Evolutionary conservation across 1,284 basidiomycete genomes (phyloP), one percentile per base, ranked within the genome.

Genomic region (Clitocybe nebularis): DNA sequence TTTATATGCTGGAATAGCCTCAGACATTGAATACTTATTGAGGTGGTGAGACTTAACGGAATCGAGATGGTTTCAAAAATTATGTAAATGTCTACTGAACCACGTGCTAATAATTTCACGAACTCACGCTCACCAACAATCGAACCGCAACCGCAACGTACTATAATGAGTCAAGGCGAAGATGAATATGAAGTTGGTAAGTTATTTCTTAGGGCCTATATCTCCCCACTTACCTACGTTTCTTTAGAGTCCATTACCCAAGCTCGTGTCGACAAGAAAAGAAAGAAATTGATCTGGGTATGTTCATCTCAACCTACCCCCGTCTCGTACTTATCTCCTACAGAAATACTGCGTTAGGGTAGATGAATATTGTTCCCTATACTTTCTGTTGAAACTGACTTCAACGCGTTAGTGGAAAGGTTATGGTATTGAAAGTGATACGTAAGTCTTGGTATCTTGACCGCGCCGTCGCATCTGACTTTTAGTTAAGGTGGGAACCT

Each of bases 161-260:
- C 25, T 25, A 46, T 35, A 44, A 61, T 60, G 56, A 58, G 52
- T 36, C 54, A 64, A 53, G 62, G 63, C 35, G 76, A 80, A 50
- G 61, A 64, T 43, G 77, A 82, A 53, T 85, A 84, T 58, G 81
- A 81, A 76, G 81, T 85, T 46, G 83, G 82, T 81, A 41, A 60
- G 82, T 66, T n/a, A 37, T 30, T 24, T 33, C 29, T 22, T 9
- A 8, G 22, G 35, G 10, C 10, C 9, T 36, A 13, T 22, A 36
- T 14, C 37, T 39, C 5, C 20, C 16, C 5, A 28, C 34, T 36
- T 42, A 5, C 22, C 19, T 41, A 8, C 46, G 17, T 19, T 39
- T 41, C 9, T 36, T 20, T 52, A 84, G 81, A 85, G 57, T 68
- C 66, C 11, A 67, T 84, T 32, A 49, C 68, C 8, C 64, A 67